Evolutionary conservation across 2,329 filamentous ascomycete species (phyloP).

Genomic region (Ilyonectria sp.): DNA sequence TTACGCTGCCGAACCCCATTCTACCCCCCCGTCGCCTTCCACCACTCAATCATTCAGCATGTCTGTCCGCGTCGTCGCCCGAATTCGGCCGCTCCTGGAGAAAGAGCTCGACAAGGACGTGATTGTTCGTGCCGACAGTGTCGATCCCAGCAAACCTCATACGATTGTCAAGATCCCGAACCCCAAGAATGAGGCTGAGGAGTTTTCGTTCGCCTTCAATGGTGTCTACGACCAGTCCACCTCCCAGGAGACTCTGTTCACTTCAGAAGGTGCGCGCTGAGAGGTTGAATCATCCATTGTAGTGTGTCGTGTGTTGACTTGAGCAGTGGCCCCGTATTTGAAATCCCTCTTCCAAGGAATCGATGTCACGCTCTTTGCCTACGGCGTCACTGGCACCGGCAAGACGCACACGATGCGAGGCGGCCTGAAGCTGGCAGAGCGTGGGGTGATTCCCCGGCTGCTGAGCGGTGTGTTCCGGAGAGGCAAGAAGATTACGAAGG

Average conservation of each 20-base stretch:
- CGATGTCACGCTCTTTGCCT: conserved; percentile 92
- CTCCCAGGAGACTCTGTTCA: conserved; percentile 90
- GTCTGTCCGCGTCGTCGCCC: conserved; percentile 88
- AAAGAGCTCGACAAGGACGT: conserved; percentile 89
- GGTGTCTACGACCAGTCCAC: conserved; percentile 87
- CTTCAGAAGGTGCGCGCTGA: conserved; percentile 80
- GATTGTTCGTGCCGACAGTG: conserved; percentile 80
- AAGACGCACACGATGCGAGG: conserved; percentile 98
- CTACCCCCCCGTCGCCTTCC: conserved; percentile 25
- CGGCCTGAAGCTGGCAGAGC: conserved; percentile 86
- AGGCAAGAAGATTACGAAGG: conserved; percentile 88
- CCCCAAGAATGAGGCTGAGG: conserved; percentile 91
- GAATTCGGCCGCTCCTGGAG: conserved; percentile 89
- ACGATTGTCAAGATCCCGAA: conserved; percentile 90
- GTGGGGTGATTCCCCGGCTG: conserved; percentile 89
- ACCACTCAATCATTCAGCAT: conserved; percentile 54
- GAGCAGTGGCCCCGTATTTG: conserved; percentile 85
- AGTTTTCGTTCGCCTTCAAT: conserved; percentile 96
- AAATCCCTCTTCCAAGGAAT: conserved; percentile 93
- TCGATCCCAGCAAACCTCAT: conserved; percentile 72
- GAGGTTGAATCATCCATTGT: conserved; percentile 16
- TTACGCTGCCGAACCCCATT: conserved; percentile 33
- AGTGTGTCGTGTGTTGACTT: conserved; percentile 44
- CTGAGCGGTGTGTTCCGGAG: conserved; percentile 89
- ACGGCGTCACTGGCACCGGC: conserved; percentile 92